These are phyloP conservation scores for Acacia acuminata DNA, from an alignment of 306 rosid genomes.

Conservation along the genomic window DNA sequence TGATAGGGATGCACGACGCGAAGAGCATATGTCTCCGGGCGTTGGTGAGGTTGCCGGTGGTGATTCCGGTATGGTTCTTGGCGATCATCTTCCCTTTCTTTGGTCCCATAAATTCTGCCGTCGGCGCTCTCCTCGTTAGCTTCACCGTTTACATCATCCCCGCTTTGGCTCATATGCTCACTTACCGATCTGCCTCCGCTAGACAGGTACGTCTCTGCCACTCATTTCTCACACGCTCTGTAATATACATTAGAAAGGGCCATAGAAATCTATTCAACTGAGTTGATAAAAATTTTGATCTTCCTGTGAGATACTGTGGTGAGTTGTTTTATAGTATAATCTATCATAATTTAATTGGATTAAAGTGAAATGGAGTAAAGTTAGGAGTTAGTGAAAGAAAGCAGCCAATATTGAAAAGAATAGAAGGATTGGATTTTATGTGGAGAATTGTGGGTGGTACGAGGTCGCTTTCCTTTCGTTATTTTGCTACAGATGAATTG, in stretches of 20 bases:
- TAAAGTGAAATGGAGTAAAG: no score
- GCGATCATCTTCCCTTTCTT: conserved; percentile 97
- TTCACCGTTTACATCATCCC: conserved; percentile 98
- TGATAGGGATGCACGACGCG: conserved; percentile 95
- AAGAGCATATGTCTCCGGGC: conserved; percentile 86
- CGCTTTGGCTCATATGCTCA: conserved; percentile 82
- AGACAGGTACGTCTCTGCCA: conserved; percentile 59
- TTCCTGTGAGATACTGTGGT: neutral
- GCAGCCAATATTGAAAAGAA: neutral
- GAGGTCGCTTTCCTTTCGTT: neutral
- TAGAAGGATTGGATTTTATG: neutral
- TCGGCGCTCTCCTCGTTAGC: conserved; percentile 94
- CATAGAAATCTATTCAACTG: neutral
- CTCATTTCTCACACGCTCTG: neutral
- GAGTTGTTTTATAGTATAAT: neutral
- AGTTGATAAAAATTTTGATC: neutral
- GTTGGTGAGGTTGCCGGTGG: conserved; percentile 88
- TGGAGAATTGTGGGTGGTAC: neutral
- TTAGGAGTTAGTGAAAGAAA: neutral
- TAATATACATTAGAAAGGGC: no score
- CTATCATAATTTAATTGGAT: no score
- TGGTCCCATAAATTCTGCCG: conserved; percentile 93
- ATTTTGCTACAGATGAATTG: neutral
- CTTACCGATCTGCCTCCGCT: conserved; percentile 79
- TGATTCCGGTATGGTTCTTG: conserved; percentile 91